phyloP scores from a whole-genome alignment of 1,139 yeast species.

The Geotrichum armillariae region DNA sequence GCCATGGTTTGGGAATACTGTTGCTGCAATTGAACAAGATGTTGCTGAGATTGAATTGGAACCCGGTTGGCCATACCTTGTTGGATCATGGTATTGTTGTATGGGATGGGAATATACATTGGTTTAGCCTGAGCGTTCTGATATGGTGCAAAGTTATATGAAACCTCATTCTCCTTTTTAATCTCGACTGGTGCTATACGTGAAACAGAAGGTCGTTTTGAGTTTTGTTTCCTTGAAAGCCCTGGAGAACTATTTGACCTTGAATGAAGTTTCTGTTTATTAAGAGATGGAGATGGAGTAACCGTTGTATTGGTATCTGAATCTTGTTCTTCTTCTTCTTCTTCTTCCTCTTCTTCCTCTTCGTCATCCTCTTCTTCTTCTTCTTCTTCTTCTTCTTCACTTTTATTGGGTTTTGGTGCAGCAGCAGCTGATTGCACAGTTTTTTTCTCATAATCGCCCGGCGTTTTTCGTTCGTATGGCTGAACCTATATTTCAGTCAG shows the following conservation, averaged over 20 bases:
- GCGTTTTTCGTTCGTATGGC: conserved; percentile 37
- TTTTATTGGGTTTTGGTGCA: conserved; percentile 1
- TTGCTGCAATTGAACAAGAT: conserved; percentile 3
- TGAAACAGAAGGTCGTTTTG: no score
- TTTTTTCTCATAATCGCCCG: conserved; percentile 31
- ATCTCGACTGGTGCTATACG: no score
- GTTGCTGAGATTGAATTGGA: conserved; percentile 1
- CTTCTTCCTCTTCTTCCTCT: conserved; percentile 12
- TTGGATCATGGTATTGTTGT: background rate
- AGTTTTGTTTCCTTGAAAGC: no score
- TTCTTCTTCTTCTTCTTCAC: conserved; percentile 27
- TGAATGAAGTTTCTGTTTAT: background rate
- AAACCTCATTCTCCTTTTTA: no score
- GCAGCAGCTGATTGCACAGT: conserved; percentile 3
- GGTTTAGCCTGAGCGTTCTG: background rate
- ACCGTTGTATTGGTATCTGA: conserved; percentile 3
- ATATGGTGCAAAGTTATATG: no score
- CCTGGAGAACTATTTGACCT: no score
- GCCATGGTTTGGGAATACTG: conserved; percentile 5
- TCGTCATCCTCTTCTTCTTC: conserved; percentile 26
- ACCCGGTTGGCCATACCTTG: conserved; percentile 1
- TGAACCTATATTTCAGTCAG: conserved; percentile 25
- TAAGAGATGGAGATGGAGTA: conserved; percentile 12
- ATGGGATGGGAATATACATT: conserved; percentile 6
- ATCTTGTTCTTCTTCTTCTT: background rate